A percentile compares a stretch with the other conserved stretches of the same genome.
phyloP scores from a whole-genome alignment of 2,329 filamentous ascomycete species.

The Raffaelea albimanens region DNA sequence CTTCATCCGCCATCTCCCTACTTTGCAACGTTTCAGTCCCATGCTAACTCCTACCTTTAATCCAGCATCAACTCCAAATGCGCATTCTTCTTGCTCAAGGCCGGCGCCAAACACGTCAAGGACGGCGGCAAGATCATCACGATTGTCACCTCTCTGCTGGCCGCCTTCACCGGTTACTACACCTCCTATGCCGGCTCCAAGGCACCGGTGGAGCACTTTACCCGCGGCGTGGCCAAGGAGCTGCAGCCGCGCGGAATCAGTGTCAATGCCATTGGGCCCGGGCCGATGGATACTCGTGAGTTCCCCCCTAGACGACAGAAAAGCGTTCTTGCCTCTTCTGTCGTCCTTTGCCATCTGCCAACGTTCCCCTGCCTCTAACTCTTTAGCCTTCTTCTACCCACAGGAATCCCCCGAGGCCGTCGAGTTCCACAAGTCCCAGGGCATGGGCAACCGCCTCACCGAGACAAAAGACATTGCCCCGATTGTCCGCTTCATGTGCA shows the following conservation, averaged over 20 bases:
- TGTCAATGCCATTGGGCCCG: conserved; percentile 26
- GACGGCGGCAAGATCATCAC: conserved; percentile 38
- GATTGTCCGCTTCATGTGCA: conserved; percentile 31
- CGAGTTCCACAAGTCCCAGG: conserved; percentile 33
- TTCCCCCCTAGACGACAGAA: conserved; percentile 2
- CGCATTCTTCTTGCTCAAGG: conserved; percentile 35
- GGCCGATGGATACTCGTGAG: conserved; percentile 31
- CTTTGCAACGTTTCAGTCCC: not conserved
- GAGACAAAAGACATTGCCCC: conserved; percentile 34
- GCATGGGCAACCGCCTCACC: conserved; percentile 29
- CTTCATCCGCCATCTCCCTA: not conserved
- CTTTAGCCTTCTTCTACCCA: conserved; percentile 32
- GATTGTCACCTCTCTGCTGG: conserved; percentile 33
- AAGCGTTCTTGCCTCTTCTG: not conserved
- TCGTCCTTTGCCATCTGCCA: not conserved
- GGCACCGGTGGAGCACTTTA: conserved; percentile 29
- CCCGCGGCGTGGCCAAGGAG: conserved; percentile 24
- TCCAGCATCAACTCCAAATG: conserved; percentile 33
- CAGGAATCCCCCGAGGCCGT: conserved; percentile 32
- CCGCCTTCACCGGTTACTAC: conserved; percentile 34
- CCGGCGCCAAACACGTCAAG: conserved; percentile 28
- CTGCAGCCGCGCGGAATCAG: conserved; percentile 21
- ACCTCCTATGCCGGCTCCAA: conserved; percentile 35
- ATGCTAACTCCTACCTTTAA: not conserved
- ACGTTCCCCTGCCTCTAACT: not conserved